A percentile compares a stretch with the other conserved stretches of the same genome.
Evolutionary conservation across 2,329 filamentous ascomycete genomes (phyloP).

Genomic region (Diaporthe citriasiana): DNA sequence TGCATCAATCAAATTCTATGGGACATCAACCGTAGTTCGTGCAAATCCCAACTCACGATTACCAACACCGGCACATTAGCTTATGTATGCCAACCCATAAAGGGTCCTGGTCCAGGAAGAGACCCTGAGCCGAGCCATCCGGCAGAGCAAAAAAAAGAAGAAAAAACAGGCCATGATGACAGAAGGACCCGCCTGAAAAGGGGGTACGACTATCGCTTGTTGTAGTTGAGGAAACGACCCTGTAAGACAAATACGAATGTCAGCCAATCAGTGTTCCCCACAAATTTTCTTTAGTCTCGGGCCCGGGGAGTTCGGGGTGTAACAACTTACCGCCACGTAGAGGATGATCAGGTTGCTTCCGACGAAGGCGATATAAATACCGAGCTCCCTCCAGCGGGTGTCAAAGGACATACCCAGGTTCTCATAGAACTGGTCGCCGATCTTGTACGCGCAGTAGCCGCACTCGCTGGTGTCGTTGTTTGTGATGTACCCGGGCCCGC

Average conservation of each 20-base stretch:
- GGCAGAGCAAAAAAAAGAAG: neutral
- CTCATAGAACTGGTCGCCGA: slow-evolving; percentile 85
- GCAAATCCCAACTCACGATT: slow-evolving; percentile 8
- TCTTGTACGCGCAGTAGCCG: slow-evolving; percentile 84
- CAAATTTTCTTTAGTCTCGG: neutral
- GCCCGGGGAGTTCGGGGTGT: neutral
- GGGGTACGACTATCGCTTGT: slow-evolving; percentile 57
- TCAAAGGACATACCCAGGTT: slow-evolving; percentile 76
- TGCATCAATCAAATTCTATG: slow-evolving; percentile 30
- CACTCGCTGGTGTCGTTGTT: slow-evolving; percentile 76
- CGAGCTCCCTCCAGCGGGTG: slow-evolving; percentile 84
- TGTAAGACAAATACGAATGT: slow-evolving; percentile 47
- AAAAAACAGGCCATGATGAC: neutral
- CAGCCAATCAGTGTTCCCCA: slow-evolving; percentile 9
- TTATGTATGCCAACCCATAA: neutral
- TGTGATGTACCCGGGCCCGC: slow-evolving; percentile 80
- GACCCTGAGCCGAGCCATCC: neutral
- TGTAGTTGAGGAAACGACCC: slow-evolving; percentile 68
- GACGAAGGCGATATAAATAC: slow-evolving; percentile 83
- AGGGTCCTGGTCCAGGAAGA: neutral
- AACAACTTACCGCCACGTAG: slow-evolving; percentile 63
- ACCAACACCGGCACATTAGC: slow-evolving; percentile 28
- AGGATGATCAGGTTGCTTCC: slow-evolving; percentile 80
- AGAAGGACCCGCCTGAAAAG: neutral
- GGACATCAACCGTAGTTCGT: slow-evolving; percentile 24